A percentile compares a stretch with the other conserved stretches of the same genome.
phyloP scores from a whole-genome alignment of 768 basidiomycete species.

The Calocera cornea region DNA sequence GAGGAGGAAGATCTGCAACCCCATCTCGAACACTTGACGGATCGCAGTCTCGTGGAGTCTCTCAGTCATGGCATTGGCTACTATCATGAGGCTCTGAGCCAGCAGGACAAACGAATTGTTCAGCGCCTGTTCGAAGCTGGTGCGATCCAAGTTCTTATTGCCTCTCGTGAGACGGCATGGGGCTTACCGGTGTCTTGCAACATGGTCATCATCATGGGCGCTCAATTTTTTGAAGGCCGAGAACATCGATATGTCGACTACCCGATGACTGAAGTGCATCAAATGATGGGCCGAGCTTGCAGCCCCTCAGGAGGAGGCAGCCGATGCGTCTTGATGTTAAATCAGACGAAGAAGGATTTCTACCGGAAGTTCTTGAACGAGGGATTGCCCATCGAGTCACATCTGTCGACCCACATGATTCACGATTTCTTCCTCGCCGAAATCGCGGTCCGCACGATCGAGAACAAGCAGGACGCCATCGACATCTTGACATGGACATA shows the following conservation, averaged over 20 bases:
- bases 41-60: slow-evolving; percentile 60
- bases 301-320: slow-evolving; percentile 85
- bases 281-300: slow-evolving; percentile 99
- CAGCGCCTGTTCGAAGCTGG: slow-evolving; percentile 86
- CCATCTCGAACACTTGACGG: slow-evolving; percentile 73
- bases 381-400: slow-evolving; percentile 94
- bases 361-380: slow-evolving; percentile 97
- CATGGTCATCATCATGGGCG: slow-evolving; percentile 99
- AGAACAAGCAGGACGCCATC: slow-evolving; percentile 98
- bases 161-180: slow-evolving; percentile 96
- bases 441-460: slow-evolving; percentile 95
- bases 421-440: slow-evolving; percentile 98
- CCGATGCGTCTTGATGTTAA: slow-evolving; percentile 93
- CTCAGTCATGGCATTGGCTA: slow-evolving; percentile 85
- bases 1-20: slow-evolving; percentile 69
- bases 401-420: slow-evolving; percentile 73
- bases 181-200: slow-evolving; percentile 84
- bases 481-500: slow-evolving; percentile 98
- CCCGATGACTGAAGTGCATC: slow-evolving; percentile 93
- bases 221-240: slow-evolving; percentile 90
- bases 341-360: slow-evolving; percentile 95
- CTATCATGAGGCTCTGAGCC: slow-evolving; percentile 85
- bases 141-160: slow-evolving; percentile 87
- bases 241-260: slow-evolving; percentile 98
- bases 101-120: slow-evolving; percentile 88